Base-by-base conservation (phyloP, 2,329 filamentous ascomycete genomes). In the Aspergillus sp. region DNA sequence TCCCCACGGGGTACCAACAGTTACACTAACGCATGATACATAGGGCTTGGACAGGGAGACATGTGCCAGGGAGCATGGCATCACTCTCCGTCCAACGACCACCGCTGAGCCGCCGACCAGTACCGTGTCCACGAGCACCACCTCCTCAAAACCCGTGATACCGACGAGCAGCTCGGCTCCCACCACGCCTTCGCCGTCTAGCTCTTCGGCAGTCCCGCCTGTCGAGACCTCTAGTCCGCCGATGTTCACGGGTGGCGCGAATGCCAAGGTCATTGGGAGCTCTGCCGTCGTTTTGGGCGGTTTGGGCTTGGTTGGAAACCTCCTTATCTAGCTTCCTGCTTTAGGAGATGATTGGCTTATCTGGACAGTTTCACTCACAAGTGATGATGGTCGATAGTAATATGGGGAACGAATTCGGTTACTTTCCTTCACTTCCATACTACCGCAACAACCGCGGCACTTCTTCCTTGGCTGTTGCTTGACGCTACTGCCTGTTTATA, bases 21-120 rank as follows among this genome's bases (percentile, higher is more conserved):
- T 5, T 25, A 6, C 4, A 16, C 23, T 38, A 17, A 45, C 14
- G 3, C 20, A 10, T 34, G 32, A 40, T 14, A 11, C 14, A 25
- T 17, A 53, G 47, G 36, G 47, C 47, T 47, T 50, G 21, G 47
- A 54, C 13, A 42, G 32, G 11, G 34, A 47, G 25, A 47, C 45
- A 20, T 52, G 50, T 25, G 50, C 50, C 34, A 9, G 25, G 13
- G 3, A 46, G 13, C 42, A 36, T 44, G 44, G 44, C 20, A 32
- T 52, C 32, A 47, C 50, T 19, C 25, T 52, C 16, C 17, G 16
- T 2, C 36, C 44, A 13, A 43, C 34, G 5, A 38, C 49, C 16
- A 36, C 47, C 10, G 20, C 36, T 5, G 36, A 42, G 16, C 47
- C 36, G 10, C 5, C 47, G 4, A 49, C 47, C 21, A 23, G 17